Base-by-base conservation (phyloP, 2,329 filamentous ascomycete genomes). In the Blastomyces percursus region DNA sequence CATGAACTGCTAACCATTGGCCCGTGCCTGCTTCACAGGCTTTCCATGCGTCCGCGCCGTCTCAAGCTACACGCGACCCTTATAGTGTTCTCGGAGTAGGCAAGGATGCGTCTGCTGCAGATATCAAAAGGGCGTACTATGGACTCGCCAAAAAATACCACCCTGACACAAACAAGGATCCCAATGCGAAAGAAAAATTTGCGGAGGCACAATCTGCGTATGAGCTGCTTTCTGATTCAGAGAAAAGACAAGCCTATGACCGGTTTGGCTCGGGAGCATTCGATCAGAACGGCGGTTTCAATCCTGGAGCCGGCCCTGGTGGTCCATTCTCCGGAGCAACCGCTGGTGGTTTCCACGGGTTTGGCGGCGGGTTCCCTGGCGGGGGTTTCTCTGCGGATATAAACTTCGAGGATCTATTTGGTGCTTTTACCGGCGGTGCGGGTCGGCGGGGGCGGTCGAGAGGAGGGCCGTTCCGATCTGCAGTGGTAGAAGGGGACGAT, bases 61-160 rank as follows among this genome's bases (percentile, higher is more conserved):
- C 87, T 73, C 86, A 87, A 72, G 84, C 85, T 30, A 87, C 86
- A 54, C 84, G 90, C 73, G 89, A 99, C 71, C 94, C 94, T 0
- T 99, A 99, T 76, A 84, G 86, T 67, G 83, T 89, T 3, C 86
- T 99, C 35, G 94, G 94, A 16, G 90, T 99, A 38, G 81, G 81
- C 70, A 96, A 93, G 74, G 82, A 77, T 65, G 90, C 94, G n/a
- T 86, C 90, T 1, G 79, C 91, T 2, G 80, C 85, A 64, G 93
- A 97, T 44, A 97, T 99, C 74, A 99, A 99, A 75, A 97, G 96
- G 76, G 92, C 94, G 2, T 99, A 99, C 80, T 99, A 99, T 74
- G 90, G 92, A 59, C 81, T 97, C 64, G 94, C 94, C 24, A 99
- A 99, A 77, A 99, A 97, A 73, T 99, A 86, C 74, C 94, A 99